phyloP scores from a whole-genome alignment of 2,329 filamentous ascomycete species.

The Helicocarpus griseus region DNA sequence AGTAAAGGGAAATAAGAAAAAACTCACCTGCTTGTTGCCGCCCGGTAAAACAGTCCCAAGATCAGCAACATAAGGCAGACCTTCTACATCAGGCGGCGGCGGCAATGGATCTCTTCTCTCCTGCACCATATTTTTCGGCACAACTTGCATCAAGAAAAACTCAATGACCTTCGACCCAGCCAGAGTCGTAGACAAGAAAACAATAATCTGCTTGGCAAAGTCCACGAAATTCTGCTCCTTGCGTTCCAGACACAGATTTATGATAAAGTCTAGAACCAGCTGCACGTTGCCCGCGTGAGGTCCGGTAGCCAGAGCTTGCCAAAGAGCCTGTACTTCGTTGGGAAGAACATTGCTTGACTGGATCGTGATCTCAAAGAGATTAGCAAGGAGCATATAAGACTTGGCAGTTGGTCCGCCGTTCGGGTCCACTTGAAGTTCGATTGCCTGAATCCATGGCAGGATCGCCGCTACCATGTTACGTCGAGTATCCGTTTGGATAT shows the following conservation, averaged over 20 bases:
- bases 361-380: conserved; percentile 92
- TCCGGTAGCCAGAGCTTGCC: conserved; percentile 90
- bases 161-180: conserved; percentile 88
- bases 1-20: neutral
- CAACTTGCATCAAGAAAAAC: conserved; percentile 82
- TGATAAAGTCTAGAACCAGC: conserved; percentile 91
- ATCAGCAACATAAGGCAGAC: conserved; percentile 83
- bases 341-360: conserved; percentile 79
- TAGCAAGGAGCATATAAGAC: conserved; percentile 90
- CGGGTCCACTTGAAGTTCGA: conserved; percentile 84
- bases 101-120: conserved; percentile 65
- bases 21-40: conserved; percentile 69
- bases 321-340: conserved; percentile 93
- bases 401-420: conserved; percentile 82
- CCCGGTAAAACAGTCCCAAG: conserved; percentile 68
- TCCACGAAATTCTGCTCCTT: conserved; percentile 97
- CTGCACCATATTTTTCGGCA: conserved; percentile 92
- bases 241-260: conserved; percentile 81
- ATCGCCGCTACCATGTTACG: conserved; percentile 91
- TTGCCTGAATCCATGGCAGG: conserved; percentile 89
- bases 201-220: conserved; percentile 95
- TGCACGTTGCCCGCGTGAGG: conserved; percentile 91
- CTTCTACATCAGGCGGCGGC: conserved; percentile 56
- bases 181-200: conserved; percentile 80
- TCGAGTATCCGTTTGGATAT: conserved; percentile 70